A percentile compares a stretch with the other conserved stretches of the same genome.
phyloP scores from a whole-genome alignment of 805 yeast genomes.

The Zygotorulaspora chibaensis region DNA sequence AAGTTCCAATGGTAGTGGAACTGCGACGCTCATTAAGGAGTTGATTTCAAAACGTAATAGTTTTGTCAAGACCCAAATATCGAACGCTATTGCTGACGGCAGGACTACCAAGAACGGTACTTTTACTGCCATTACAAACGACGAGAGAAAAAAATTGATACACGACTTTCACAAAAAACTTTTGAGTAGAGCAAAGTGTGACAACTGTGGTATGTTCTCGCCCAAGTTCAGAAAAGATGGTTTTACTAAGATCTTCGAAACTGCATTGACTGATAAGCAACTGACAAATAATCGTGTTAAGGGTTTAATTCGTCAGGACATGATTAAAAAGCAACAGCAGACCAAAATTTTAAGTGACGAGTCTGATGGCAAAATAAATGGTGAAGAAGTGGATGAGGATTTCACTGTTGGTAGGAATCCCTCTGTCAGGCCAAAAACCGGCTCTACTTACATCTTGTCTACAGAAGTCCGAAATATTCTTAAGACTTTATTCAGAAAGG shows the following conservation, averaged over 20 bases:
- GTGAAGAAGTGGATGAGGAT: conserved; percentile 29
- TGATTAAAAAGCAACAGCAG: conserved; percentile 46
- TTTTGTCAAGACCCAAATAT: conserved; percentile 68
- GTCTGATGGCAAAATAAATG: conserved; percentile 20
- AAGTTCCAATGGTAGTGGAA: conserved; percentile 28
- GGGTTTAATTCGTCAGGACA: conserved; percentile 69
- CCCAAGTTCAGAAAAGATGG: conserved; percentile 96
- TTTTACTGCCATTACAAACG: conserved; percentile 78
- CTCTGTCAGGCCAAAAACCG: conserved; percentile 55
- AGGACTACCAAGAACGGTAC: conserved; percentile 63
- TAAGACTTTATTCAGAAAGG: conserved; percentile 68
- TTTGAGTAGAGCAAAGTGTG: conserved; percentile 80
- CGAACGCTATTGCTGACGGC: conserved; percentile 72
- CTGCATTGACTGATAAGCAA: conserved; percentile 78
- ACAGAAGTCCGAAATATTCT: conserved; percentile 81
- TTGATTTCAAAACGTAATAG: conserved; percentile 57
- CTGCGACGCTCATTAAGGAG: conserved; percentile 43
- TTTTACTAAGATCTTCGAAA: conserved; percentile 84
- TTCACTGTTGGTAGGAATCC: conserved; percentile 41
- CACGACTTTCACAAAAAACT: conserved; percentile 72
- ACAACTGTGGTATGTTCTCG: conserved; percentile 92
- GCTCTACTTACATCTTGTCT: conserved; percentile 81
- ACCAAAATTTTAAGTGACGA: conserved; percentile 24
- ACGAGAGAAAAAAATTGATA: conserved; percentile 73
- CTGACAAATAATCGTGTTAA: conserved; percentile 73